A percentile compares a stretch with the other conserved stretches of the same genome.
Conservation (phyloP, 192 early-diverging fungal genomes). For the Funneliformis geosporum region DNA sequence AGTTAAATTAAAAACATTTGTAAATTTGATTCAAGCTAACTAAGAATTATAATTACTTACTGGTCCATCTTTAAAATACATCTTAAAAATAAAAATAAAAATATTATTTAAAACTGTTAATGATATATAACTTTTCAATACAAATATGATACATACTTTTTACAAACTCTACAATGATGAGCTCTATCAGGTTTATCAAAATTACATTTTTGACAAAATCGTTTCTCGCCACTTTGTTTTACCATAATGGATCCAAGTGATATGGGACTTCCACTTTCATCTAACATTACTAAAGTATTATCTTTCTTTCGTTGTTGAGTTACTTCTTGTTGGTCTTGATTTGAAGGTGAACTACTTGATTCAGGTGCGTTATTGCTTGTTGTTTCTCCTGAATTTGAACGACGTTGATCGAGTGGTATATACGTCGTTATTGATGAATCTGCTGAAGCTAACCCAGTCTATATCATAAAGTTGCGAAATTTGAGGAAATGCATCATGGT, state of each 20-base stretch:
- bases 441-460: background rate
- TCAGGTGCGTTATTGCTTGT: background rate
- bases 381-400: background rate
- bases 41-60: slow-evolving; percentile 30
- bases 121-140: background rate
- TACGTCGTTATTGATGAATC: background rate
- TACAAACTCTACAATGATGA: slow-evolving; percentile 42
- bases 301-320: background rate
- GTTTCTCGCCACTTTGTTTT: slow-evolving; percentile 45
- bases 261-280: background rate
- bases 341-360: background rate
- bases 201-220: slow-evolving; percentile 51
- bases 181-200: slow-evolving; percentile 45
- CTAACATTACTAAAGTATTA: background rate
- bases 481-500: background rate
- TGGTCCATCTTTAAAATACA: slow-evolving; percentile 52
- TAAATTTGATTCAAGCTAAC: background rate
- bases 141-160: background rate
- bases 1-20: background rate
- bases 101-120: background rate
- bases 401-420: background rate
- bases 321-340: background rate
- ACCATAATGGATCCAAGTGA: slow-evolving; percentile 32
- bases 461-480: background rate
- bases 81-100: slow-evolving; percentile 20